These are phyloP conservation scores for Claviceps quebecensis DNA, from an alignment of 2,329 filamentous ascomycete genomes.

Conservation along the genomic window DNA sequence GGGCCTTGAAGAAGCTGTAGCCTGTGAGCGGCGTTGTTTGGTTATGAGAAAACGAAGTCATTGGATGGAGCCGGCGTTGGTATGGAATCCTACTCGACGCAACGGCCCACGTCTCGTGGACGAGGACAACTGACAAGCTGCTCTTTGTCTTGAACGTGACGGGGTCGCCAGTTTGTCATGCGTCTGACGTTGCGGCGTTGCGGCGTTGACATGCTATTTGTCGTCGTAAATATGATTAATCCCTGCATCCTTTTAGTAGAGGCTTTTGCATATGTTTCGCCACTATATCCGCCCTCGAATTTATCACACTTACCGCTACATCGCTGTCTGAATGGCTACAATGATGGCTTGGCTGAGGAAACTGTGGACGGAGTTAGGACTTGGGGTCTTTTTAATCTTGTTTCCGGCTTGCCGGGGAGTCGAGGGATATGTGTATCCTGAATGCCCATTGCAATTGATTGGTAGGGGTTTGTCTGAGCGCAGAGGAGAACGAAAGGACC, in stretches of 20 bases:
- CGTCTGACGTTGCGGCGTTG: neutral
- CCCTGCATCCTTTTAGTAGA: neutral
- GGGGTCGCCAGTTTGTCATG: neutral
- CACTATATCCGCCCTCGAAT: neutral
- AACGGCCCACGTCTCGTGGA: neutral
- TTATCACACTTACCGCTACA: no score
- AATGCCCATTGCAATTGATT: no score
- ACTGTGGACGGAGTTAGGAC: neutral
- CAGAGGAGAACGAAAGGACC: neutral
- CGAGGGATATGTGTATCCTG: neutral
- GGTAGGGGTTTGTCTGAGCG: no score
- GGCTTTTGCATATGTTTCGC: conserved; percentile 1
- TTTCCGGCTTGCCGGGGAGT: neutral
- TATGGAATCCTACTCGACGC: conserved; percentile 1
- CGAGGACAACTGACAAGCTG: neutral
- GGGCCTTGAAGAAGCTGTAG: neutral
- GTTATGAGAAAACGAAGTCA: conserved; percentile 8
- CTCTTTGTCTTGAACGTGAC: neutral
- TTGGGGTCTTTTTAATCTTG: neutral
- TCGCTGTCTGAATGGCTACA: neutral
- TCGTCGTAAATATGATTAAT: neutral
- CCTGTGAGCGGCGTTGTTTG: neutral
- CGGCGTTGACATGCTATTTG: neutral
- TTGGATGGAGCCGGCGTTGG: conserved; percentile 9
- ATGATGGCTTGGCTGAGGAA: neutral